A percentile compares a stretch with the other conserved stretches of the same genome.
These are phyloP conservation scores for Botrytis galanthina DNA, from an alignment of 2,329 filamentous ascomycete genomes.

Conservation along the genomic window DNA sequence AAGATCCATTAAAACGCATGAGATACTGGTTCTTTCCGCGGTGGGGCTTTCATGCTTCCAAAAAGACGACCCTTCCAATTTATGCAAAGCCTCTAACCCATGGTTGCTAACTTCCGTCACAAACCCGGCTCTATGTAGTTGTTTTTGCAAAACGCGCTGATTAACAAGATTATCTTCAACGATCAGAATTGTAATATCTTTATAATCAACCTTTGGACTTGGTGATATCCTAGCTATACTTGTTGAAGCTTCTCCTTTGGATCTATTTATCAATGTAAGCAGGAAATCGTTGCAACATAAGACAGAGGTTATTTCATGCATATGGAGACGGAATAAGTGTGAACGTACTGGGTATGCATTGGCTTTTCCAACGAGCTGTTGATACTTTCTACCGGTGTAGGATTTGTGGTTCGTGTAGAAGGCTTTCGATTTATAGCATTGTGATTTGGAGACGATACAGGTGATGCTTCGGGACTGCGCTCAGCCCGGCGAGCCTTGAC, in stretches of 20 bases:
- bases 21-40: slow-evolving; percentile 47
- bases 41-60: slow-evolving; percentile 41
- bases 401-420: background rate
- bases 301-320: background rate
- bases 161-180: slow-evolving; percentile 69
- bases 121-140: slow-evolving; percentile 60
- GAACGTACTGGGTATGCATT: background rate
- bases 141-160: slow-evolving; percentile 61
- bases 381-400: background rate
- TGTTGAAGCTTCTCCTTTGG: background rate
- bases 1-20: slow-evolving; percentile 73
- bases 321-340: background rate
- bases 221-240: background rate
- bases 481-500: slow-evolving; percentile 45
- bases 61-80: slow-evolving; percentile 53
- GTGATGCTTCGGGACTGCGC: slow-evolving; percentile 5
- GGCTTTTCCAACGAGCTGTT: background rate
- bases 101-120: slow-evolving; percentile 63
- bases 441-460: slow-evolving; percentile 12
- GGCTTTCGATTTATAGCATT: background rate
- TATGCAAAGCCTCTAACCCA: slow-evolving; percentile 60
- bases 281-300: background rate
- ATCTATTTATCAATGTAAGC: background rate
- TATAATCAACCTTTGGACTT: slow-evolving; percentile 1
- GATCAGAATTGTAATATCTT: slow-evolving; percentile 49